Percentiles rank a stretch among this genome's conserved stretches.
Conservation (phyloP, 2,329 filamentous ascomycete species). For the Xylariaceae sp. region DNA sequence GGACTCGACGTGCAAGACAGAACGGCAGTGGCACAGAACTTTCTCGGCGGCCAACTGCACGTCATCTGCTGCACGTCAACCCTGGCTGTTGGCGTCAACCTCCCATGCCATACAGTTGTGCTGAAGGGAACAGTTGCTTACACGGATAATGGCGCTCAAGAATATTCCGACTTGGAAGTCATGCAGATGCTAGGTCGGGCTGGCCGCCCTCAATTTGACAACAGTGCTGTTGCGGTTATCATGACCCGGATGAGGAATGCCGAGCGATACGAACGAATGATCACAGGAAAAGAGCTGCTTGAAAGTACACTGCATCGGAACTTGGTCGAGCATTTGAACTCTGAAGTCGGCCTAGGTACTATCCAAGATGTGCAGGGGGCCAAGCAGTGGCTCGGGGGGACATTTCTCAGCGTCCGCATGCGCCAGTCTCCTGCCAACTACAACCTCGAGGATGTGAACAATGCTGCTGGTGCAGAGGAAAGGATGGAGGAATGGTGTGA, state of each 20-base stretch:
- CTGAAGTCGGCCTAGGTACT: slow-evolving; percentile 71
- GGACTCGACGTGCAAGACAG: slow-evolving; percentile 62
- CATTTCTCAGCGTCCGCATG: slow-evolving; percentile 71
- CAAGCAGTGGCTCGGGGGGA: slow-evolving; percentile 66
- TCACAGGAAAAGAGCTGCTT: slow-evolving; percentile 63
- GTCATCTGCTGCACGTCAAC: slow-evolving; percentile 87
- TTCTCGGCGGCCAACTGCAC: slow-evolving; percentile 61
- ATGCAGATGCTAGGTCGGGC: slow-evolving; percentile 89
- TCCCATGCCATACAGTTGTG: slow-evolving; percentile 76
- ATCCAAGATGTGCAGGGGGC: slow-evolving; percentile 58
- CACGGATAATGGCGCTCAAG: slow-evolving; percentile 50
- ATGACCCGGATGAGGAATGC: slow-evolving; percentile 63
- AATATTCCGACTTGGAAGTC: slow-evolving; percentile 75
- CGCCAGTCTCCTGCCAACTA: slow-evolving; percentile 65
- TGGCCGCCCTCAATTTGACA: slow-evolving; percentile 76
- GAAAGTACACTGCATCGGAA: slow-evolving; percentile 76
- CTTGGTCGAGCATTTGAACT: slow-evolving; percentile 76
- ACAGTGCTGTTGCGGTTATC: slow-evolving; percentile 68
- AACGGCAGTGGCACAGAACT: slow-evolving; percentile 57
- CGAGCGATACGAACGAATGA: slow-evolving; percentile 62
- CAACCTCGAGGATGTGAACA: slow-evolving; percentile 47
- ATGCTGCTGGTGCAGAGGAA: slow-evolving; percentile 48
- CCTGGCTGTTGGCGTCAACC: slow-evolving; percentile 73
- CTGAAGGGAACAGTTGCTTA: slow-evolving; percentile 72
- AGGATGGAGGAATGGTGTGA: slow-evolving; percentile 64